Base-by-base conservation (phyloP, 441 rosid species). In the Gossypium trilobum region DNA sequence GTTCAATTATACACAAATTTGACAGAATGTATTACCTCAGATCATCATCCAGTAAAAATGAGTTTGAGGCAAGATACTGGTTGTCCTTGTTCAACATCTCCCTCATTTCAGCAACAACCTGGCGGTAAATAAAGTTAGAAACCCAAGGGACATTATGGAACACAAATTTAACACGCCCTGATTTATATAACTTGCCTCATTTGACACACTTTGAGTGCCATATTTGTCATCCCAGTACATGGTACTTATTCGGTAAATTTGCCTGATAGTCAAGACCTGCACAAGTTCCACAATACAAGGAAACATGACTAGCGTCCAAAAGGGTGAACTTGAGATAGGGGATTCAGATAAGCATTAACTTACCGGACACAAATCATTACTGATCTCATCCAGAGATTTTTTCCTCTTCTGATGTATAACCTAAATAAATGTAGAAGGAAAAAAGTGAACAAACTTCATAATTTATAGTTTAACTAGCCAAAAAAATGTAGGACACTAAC, bases 171-270 rank as follows among this genome's bases (percentile, higher is more conserved):
- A 51, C 46, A 39, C 1, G 46, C 5, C 61, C 33, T 5, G 27
- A 64, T 72, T 78, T 33, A 50, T 46, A 68, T 72, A 74, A 85
- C 85, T 87, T 78, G 81, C 99, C 87, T 89, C 98, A 77, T 86
- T 91, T 23, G 99, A 95, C 75, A 95, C 98, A 52, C 98, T 95
- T 79, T 91, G 97, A 11, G 99, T 95, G 79, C 98, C 97, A 73
- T 91, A 95, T 83, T 92, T 95, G 74, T 95, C 99, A 75, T 95
- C 99, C 91, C 97, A 95, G 83, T 92, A 95, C 99, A 95, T 95
- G 5, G 99, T 92, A 84, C 97, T 87, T 80, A 95, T 92, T 57
- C 99, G 90, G 80, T 95, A 95, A 72, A 95, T 95, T 86, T 95
- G 99, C 77, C 99, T 81, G 61, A 95, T 88, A 0, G 98, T 95